Evolutionary conservation across 179 eudicot genomes (phyloP).

Genomic region (Spinacia oleracea): DNA sequence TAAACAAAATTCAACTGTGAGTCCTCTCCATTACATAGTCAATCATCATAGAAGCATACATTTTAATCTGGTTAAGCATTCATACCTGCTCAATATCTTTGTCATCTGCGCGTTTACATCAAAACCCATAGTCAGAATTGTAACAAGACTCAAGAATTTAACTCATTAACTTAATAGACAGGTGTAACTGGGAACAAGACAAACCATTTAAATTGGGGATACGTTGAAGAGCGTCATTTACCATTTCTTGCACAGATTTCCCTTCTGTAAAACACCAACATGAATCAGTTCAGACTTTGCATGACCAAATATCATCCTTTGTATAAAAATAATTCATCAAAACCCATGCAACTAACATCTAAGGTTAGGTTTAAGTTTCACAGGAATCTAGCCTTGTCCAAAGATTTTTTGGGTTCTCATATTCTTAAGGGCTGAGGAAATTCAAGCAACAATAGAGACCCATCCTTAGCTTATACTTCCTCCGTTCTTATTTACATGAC

Average conservation of each 20-base stretch:
- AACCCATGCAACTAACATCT: neutral
- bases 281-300: conserved; percentile 8
- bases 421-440: neutral
- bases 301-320: neutral
- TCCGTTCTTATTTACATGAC: too few species aligned
- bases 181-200: conserved; percentile 16
- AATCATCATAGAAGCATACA: neutral
- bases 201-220: conserved; percentile 65
- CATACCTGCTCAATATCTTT: conserved; percentile 87
- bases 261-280: conserved; percentile 38
- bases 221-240: conserved; percentile 68
- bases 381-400: neutral
- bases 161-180: neutral
- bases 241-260: conserved; percentile 81
- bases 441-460: neutral
- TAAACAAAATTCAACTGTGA: conserved; percentile 2
- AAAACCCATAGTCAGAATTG: conserved; percentile 32
- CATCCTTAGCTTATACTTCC: neutral
- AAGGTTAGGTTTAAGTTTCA: neutral
- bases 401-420: neutral
- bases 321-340: neutral
- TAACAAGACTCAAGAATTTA: conserved; percentile 2
- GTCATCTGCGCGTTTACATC: conserved; percentile 58
- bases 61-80: neutral
- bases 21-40: conserved; percentile 3